Base-by-base conservation (phyloP, 2,329 filamentous ascomycete genomes). In the Hypoxylon sp. region DNA sequence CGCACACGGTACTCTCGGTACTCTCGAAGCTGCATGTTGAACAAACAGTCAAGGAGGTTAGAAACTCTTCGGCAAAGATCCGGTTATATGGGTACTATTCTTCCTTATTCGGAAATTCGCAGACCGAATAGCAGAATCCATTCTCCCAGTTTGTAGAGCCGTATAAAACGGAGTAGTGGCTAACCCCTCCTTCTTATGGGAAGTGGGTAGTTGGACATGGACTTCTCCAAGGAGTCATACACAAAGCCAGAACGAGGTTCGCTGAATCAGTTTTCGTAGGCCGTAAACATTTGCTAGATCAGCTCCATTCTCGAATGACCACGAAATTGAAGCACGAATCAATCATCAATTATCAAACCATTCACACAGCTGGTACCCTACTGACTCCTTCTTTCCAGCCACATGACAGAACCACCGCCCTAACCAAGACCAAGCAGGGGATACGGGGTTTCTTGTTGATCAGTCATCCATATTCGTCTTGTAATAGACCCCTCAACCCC, bases 341-440 rank as follows among this genome's bases (percentile, higher is more conserved):
- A 52, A 57, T 53, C 23, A 19, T 16, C 32, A 53, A 6, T 41
- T 29, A 46, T 55, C 25, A 23, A 37, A 48, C 23, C 12, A 29
- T 30, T 55, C 41, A 34, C 58, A 56, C 53, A 65, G 23, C 45
- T 45, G 25, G 45, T 56, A 57, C 48, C 30, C 41, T 50, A 43
- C 63, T 61, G 60, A 69, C 59, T 66, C 56, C 47, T 27, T 60
- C n/a, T 52, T 41, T 27, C 50, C 51, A 63, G 27, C 66, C 63
- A 67, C 66, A 66, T 66, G 63, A 66, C 19, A 60, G 53, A 51
- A 58, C 61, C 59, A 63, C 54, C 23, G 34, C 63, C 58, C 39
- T 55, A 19, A 57, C 48, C 50, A 63, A 60, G 39, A 45, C 55
- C 39, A 57, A 56, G 50, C 55, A 60, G 39, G 25, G 39, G 47